Evolutionary conservation across 2,329 filamentous ascomycete genomes (phyloP).

Genomic region (Sporothrix brasiliensis): DNA sequence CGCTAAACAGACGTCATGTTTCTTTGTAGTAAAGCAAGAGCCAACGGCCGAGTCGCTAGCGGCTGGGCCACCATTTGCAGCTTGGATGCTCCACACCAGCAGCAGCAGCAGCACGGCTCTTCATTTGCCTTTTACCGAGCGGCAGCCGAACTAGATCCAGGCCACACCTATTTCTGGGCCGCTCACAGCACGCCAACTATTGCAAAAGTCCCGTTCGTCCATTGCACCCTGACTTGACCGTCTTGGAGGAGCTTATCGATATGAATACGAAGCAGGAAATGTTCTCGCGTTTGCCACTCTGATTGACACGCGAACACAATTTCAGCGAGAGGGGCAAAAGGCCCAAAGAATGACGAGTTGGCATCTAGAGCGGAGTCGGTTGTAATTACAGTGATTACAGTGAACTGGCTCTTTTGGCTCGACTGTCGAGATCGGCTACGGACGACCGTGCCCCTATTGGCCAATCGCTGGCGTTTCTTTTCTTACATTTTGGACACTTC

Average conservation of each 20-base stretch:
- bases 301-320: neutral
- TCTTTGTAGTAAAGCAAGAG: neutral
- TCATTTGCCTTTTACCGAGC: conserved; percentile 29
- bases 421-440: neutral
- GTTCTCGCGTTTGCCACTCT: neutral
- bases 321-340: neutral
- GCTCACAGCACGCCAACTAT: neutral
- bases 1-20: neutral
- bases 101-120: neutral
- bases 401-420: neutral
- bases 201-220: conserved; percentile 27
- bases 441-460: conserved; percentile 17
- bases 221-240: neutral
- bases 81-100: too few species aligned
- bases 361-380: too few species aligned
- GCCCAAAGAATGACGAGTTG: neutral
- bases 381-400: too few species aligned
- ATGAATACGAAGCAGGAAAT: neutral
- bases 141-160: conserved; percentile 29
- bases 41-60: neutral
- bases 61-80: neutral
- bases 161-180: neutral
- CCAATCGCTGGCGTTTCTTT: conserved; percentile 6
- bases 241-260: neutral
- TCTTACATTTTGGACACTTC: neutral